These are phyloP conservation scores for Byssochlamys sp. DNA, from an alignment of 2,329 filamentous ascomycete species.

Conservation along the genomic window DNA sequence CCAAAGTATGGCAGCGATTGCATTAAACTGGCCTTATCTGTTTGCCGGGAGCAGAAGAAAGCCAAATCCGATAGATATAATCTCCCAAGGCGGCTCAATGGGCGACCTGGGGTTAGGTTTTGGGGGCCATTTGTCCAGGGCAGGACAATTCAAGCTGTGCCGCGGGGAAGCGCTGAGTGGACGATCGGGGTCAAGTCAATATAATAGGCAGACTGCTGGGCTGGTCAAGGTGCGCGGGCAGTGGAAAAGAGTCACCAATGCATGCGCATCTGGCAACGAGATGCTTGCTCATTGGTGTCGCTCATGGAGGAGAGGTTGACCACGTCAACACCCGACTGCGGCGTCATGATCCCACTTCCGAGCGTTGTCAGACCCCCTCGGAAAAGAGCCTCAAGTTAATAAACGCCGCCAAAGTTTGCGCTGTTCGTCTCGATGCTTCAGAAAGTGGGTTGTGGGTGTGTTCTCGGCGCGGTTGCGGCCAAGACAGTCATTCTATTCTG, in stretches of 20 bases:
- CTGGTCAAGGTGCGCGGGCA: background rate
- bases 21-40: background rate
- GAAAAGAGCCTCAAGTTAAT: background rate
- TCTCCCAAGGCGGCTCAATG: background rate
- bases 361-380: background rate
- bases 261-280: background rate
- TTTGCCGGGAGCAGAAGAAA: background rate
- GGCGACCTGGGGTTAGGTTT: background rate
- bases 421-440: background rate
- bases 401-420: background rate
- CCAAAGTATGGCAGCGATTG: background rate
- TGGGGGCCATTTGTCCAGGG: background rate
- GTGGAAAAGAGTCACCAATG: background rate
- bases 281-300: constrained; percentile 10
- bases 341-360: background rate
- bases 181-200: background rate
- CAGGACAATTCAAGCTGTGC: background rate
- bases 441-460: background rate
- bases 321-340: constrained; percentile 19
- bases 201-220: background rate
- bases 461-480: background rate
- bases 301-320: constrained; percentile 12
- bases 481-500: background rate
- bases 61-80: background rate
- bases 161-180: background rate